These are phyloP conservation scores for Leccinum longicurvipes DNA, from an alignment of 768 basidiomycete species.

Conservation along the genomic window DNA sequence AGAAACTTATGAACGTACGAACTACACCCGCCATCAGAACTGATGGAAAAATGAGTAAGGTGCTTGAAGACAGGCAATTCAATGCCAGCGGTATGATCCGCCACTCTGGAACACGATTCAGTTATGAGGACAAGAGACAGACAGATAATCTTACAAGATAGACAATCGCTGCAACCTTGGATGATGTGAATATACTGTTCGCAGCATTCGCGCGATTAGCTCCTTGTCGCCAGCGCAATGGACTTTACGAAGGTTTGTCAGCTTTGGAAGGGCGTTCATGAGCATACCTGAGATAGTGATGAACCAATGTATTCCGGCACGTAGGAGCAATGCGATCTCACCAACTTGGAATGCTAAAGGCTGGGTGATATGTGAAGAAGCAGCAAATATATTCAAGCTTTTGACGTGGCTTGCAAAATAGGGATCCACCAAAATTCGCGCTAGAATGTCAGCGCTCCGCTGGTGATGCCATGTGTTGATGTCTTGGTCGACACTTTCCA, in stretches of 20 bases:
- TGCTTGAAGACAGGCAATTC: slow-evolving; percentile 49
- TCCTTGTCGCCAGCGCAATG: slow-evolving; percentile 58
- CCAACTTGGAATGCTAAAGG: slow-evolving; percentile 64
- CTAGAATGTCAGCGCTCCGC: slow-evolving; percentile 69
- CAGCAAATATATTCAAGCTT: slow-evolving; percentile 58
- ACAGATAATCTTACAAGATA: slow-evolving; percentile 40
- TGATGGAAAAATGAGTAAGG: slow-evolving; percentile 57
- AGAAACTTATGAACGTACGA: slow-evolving; percentile 45
- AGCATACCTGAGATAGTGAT: slow-evolving; percentile 50
- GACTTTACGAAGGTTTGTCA: slow-evolving; percentile 56
- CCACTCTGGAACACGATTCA: slow-evolving; percentile 18
- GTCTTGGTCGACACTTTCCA: slow-evolving; percentile 25
- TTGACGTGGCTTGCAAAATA: slow-evolving; percentile 56
- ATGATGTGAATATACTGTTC: slow-evolving; percentile 47
- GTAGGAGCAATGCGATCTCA: slow-evolving; percentile 22
- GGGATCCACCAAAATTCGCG: slow-evolving; percentile 58
- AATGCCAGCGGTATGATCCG: slow-evolving; percentile 43
- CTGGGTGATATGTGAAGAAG: slow-evolving; percentile 44
- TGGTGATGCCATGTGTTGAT: slow-evolving; percentile 50
- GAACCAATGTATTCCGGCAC: background rate
- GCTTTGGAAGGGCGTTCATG: slow-evolving; percentile 62
- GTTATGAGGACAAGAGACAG: background rate
- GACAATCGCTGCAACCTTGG: slow-evolving; percentile 57
- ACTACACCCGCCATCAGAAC: slow-evolving; percentile 41
- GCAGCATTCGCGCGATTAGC: slow-evolving; percentile 49